Base-by-base conservation (phyloP, 176 grass and related monocot genomes). In the Hsuehochloa calcarea region DNA sequence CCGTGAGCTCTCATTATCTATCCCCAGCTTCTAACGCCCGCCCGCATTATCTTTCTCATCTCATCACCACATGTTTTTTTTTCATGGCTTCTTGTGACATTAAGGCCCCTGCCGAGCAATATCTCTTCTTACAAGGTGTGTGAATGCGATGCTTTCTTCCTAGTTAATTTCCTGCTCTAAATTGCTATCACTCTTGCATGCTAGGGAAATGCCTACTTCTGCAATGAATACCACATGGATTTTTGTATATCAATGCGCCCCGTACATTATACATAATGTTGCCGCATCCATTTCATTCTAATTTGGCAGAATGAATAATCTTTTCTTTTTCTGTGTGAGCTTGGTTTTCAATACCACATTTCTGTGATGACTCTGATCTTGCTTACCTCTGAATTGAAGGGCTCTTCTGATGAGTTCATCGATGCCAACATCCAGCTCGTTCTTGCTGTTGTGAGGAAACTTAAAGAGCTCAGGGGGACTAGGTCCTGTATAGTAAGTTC, bases 371-470 rank as follows among this genome's bases (percentile, higher is more conserved):
- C 11, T 65, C 47, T 89, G 22, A 81, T 77, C 43, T 64, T 63
- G 7, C 45, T 85, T 65, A 29, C 51, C 68, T 81, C 54, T 76
- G 38, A 71, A 55, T 86, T 27, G 55, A 98, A 98, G 96, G 96
- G 96, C 20, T 94, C 91, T 82, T 98, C 96, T 26, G 96, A 98
- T 37, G 96, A 98, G 78, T 98, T 98, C 85, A 98, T 98, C 35
- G 93, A 95, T 79, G 96, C 96, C 44, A 98, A 98, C 61, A 83
- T 95, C 89, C 96, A 98, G 87, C 96, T 98, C 14, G 96, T 86
- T 45, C 93, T 98, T 73, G 87, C 82, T 27, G 90, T 95, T 71
- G 90, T 88, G 5, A 92, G 93, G 79, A 95, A 95, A 68, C 85
- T 98, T 47, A 92, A 93, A 39, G 88, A 94, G 72, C 85, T 92